Conservation (phyloP, 805 yeast species). For the Citeromyces matritensis region DNA sequence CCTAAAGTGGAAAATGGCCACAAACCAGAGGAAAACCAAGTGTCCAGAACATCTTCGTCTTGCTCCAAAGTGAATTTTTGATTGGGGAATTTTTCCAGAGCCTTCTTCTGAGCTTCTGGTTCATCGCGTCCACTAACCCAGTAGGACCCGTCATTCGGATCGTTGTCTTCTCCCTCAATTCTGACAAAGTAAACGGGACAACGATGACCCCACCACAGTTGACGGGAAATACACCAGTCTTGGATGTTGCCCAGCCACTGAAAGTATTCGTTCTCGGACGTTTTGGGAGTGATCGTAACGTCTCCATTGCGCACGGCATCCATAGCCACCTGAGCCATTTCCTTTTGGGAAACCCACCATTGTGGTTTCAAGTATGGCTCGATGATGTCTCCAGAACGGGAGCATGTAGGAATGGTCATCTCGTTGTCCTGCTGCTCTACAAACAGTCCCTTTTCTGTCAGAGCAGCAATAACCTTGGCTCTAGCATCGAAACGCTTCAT, state of each 20-base stretch:
- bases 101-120: constrained; percentile 80
- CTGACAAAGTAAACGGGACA: constrained; percentile 88
- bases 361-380: constrained; percentile 97
- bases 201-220: constrained; percentile 91
- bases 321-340: constrained; percentile 80
- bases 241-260: constrained; percentile 93
- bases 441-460: constrained; percentile 60
- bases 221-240: constrained; percentile 98
- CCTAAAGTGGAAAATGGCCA: constrained; percentile 97
- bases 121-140: constrained; percentile 86
- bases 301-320: constrained; percentile 74
- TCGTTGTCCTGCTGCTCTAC: constrained; percentile 87
- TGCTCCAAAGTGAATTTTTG: constrained; percentile 66
- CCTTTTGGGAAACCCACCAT: constrained; percentile 95
- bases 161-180: constrained; percentile 62
- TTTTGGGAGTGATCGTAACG: constrained; percentile 69
- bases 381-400: constrained; percentile 92
- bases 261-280: constrained; percentile 87
- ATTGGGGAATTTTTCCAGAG: constrained; percentile 56
- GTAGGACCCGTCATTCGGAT: constrained; percentile 44
- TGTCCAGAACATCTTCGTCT: constrained; percentile 96
- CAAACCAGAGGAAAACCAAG: constrained; percentile 97
- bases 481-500: constrained; percentile 93
- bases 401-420: constrained; percentile 89
- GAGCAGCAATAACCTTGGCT: constrained; percentile 60